phyloP scores from a whole-genome alignment of 139 green algal species.

The Volvox reticuliferus region DNA sequence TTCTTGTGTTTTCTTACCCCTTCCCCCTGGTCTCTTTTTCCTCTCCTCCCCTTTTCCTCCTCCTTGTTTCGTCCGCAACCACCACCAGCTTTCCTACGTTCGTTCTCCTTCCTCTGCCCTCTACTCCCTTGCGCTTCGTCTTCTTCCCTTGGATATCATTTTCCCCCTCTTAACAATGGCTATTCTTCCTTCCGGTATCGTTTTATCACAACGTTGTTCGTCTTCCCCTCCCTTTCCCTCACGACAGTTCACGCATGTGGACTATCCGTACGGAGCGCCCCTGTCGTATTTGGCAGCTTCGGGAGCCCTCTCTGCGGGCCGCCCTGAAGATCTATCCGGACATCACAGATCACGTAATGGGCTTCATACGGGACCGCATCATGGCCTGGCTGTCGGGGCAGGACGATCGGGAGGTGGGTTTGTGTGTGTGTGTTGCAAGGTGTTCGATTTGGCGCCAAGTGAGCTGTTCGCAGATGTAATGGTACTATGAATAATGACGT shows the following conservation, averaged over 20 bases:
- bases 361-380: neutral
- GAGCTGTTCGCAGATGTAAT: no score
- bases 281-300: slow-evolving; percentile 39
- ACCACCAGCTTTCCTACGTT: neutral
- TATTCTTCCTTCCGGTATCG: no score
- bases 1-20: no score
- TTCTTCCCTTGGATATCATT: no score
- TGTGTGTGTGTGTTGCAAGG: no score
- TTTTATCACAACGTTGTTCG: neutral
- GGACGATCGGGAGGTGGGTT: slow-evolving; percentile 18
- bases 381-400: slow-evolving; percentile 13
- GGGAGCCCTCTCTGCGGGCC: slow-evolving; percentile 3
- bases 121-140: neutral
- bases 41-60: neutral
- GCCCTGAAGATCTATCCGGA: slow-evolving; percentile 4
- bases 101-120: neutral
- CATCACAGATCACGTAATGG: neutral
- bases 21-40: neutral
- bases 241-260: slow-evolving; percentile 22
- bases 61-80: no score
- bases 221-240: neutral
- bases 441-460: no score
- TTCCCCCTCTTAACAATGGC: neutral
- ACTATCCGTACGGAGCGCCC: slow-evolving; percentile 27
- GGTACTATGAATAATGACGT: no score